These are phyloP conservation scores for Cocos nucifera DNA, from an alignment of 176 grass and related monocot species.

Conservation along the genomic window DNA sequence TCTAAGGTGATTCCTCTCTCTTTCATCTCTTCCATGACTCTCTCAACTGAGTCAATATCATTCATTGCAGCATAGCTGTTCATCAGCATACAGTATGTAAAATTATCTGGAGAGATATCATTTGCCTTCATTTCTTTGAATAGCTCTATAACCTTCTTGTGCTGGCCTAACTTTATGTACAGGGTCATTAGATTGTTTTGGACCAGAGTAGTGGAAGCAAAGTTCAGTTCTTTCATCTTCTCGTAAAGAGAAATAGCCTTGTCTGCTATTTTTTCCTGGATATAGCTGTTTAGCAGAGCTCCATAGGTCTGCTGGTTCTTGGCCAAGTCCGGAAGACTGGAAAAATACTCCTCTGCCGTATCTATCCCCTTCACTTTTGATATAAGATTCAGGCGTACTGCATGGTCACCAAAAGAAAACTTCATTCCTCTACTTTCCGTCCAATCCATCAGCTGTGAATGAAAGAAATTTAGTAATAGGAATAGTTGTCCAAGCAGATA, in stretches of 20 bases:
- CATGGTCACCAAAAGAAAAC: neutral
- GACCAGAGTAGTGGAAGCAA: too few species aligned
- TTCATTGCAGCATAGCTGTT: slow-evolving; percentile 4
- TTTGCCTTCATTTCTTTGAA: too few species aligned
- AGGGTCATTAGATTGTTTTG: too few species aligned
- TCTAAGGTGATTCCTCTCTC: neutral
- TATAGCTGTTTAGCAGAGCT: slow-evolving; percentile 2
- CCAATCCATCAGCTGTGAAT: slow-evolving; percentile 11
- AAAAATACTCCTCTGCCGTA: slow-evolving; percentile 6
- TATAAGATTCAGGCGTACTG: slow-evolving; percentile 7
- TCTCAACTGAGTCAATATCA: slow-evolving; percentile 14
- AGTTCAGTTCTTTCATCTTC: too few species aligned
- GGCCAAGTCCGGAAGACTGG: slow-evolving; percentile 1
- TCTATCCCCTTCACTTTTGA: slow-evolving; percentile 7
- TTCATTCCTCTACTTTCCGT: slow-evolving; percentile 12
- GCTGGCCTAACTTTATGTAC: too few species aligned
- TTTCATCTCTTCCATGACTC: slow-evolving; percentile 6
- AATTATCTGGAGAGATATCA: too few species aligned
- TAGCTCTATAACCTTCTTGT: too few species aligned
- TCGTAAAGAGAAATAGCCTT: slow-evolving; percentile 10
- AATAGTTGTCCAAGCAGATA: too few species aligned
- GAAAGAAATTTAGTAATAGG: too few species aligned
- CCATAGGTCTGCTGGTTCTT: slow-evolving; percentile 1
- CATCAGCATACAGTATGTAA: slow-evolving; percentile 5
- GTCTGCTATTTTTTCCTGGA: neutral